Evolutionary conservation across 2,329 filamentous ascomycete genomes (phyloP).

Genomic region (Colletotrichum sp.): DNA sequence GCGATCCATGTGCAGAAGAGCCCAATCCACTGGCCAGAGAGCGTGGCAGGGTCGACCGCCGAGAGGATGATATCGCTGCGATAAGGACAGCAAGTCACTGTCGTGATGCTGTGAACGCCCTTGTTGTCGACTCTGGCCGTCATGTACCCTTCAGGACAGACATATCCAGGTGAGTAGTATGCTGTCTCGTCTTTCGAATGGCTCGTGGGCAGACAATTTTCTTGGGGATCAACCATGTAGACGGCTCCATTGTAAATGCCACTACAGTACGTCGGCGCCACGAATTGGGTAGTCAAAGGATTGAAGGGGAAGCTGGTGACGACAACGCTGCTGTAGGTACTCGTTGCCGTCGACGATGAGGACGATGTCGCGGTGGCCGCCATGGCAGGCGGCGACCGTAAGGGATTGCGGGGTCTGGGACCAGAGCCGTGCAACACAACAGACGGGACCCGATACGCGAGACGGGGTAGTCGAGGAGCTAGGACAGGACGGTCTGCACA

Average conservation of each 20-base stretch:
- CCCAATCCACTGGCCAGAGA: conserved; percentile 16
- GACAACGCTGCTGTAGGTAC: neutral
- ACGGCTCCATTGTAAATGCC: conserved; percentile 16
- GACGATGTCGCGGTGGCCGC: neutral
- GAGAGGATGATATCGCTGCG: conserved; percentile 21
- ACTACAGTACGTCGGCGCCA: conserved; percentile 9
- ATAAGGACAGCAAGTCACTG: conserved; percentile 28
- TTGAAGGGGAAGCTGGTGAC: conserved; percentile 13
- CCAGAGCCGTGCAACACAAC: neutral
- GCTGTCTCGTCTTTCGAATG: conserved; percentile 14
- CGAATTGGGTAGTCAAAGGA: conserved; percentile 24
- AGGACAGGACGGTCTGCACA: neutral
- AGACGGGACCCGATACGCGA: neutral
- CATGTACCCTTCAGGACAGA: conserved; percentile 10
- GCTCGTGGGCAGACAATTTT: conserved; percentile 21
- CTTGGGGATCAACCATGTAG: conserved; percentile 20
- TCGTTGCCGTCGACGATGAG: neutral
- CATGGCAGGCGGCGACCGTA: neutral
- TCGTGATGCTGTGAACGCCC: conserved; percentile 25
- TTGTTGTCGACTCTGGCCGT: conserved; percentile 25
- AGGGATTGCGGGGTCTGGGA: neutral
- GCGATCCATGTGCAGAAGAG: conserved; percentile 27
- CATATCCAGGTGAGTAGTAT: conserved; percentile 16
- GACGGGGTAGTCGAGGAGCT: neutral
- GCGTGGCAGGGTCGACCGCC: conserved; percentile 23